Percentiles rank a stretch among this genome's conserved stretches.
These are phyloP conservation scores for Arbutus unedo DNA, from an alignment of 148 eudicot genomes.

Conservation along the genomic window DNA sequence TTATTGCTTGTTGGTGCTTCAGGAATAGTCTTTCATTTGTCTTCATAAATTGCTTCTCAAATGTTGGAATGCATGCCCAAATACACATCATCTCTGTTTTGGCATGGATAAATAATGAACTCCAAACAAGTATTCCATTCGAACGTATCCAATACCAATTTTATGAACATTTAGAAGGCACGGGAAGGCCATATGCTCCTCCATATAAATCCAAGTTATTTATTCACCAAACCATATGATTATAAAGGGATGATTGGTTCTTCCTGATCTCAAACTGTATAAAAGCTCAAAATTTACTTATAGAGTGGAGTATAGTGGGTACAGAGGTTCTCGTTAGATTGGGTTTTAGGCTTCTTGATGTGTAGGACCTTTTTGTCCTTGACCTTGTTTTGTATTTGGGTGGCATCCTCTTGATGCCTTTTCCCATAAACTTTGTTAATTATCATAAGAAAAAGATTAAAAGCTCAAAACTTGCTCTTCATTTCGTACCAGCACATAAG, in stretches of 20 bases:
- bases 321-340: too few relatives aligned
- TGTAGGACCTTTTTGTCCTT: too few relatives aligned
- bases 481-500: constrained; percentile 1
- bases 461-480: background rate
- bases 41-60: background rate
- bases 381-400: too few relatives aligned
- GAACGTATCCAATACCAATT: background rate
- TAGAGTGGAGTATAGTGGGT: too few relatives aligned
- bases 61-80: background rate
- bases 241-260: background rate
- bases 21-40: background rate
- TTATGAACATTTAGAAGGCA: constrained; percentile 2
- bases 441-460: too few relatives aligned
- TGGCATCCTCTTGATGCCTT: too few relatives aligned
- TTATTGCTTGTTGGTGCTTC: constrained; percentile 10
- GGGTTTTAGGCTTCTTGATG: too few relatives aligned
- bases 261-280: background rate
- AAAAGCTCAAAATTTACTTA: background rate
- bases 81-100: background rate
- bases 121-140: background rate
- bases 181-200: background rate
- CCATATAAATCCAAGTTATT: background rate
- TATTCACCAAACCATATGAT: background rate
- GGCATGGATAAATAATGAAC: background rate
- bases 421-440: too few relatives aligned